phyloP scores from a whole-genome alignment of 768 basidiomycete species.

The Macrolepiota dolichaula region DNA sequence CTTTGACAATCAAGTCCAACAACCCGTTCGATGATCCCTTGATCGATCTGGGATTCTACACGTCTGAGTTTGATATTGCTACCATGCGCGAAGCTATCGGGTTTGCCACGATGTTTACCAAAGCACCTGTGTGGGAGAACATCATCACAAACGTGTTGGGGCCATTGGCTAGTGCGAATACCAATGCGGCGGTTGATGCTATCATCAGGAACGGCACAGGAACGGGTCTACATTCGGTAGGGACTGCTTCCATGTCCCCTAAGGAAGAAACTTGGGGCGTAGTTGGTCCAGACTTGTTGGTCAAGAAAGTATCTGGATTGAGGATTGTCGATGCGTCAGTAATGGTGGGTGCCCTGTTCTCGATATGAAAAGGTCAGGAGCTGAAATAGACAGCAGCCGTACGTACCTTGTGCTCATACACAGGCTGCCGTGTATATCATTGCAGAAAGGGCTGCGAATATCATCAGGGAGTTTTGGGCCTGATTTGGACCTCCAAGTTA shows the following conservation, averaged over 20 bases:
- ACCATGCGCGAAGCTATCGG: conserved; percentile 8
- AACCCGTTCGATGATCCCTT: conserved; percentile 23
- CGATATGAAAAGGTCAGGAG: background rate
- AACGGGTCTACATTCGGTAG: conserved; percentile 26
- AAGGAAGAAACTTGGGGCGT: conserved; percentile 26
- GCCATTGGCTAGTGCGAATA: conserved; percentile 5
- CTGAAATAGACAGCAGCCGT: background rate
- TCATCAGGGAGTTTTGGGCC: background rate
- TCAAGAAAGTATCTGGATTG: conserved; percentile 31
- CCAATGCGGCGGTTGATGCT: conserved; percentile 1
- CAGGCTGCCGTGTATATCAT: conserved; percentile 5
- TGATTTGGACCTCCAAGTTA: background rate
- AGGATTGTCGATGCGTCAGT: conserved; percentile 36
- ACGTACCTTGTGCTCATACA: conserved; percentile 1
- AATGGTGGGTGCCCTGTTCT: conserved; percentile 21
- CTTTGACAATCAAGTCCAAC: conserved; percentile 15
- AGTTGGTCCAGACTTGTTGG: conserved; percentile 32
- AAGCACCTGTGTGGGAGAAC: conserved; percentile 7
- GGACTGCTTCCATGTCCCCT: conserved; percentile 30
- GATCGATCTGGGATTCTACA: conserved; percentile 15
- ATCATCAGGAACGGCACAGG: conserved; percentile 17
- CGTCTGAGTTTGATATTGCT: conserved; percentile 6
- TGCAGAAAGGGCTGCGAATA: conserved; percentile 13
- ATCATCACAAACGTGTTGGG: background rate
- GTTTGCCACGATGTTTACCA: conserved; percentile 7